Percentiles rank a stretch among this genome's conserved stretches.
Conservation (phyloP, 148 eudicot genomes). For the Fagopyrum tataricum region DNA sequence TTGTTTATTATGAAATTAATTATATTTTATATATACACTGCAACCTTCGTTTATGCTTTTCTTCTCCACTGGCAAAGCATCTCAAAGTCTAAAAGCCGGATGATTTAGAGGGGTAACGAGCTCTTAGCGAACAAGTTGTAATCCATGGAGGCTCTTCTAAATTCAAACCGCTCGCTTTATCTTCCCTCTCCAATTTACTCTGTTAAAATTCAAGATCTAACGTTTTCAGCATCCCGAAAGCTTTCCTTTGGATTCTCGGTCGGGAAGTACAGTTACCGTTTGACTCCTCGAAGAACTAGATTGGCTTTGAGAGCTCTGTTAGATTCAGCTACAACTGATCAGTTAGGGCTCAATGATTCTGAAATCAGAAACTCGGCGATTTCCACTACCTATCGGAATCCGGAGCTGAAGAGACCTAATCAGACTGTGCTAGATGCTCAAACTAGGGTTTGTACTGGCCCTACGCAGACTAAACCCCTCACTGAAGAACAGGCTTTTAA, state of each 20-base stretch:
- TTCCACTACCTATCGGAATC: constrained; percentile 56
- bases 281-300: constrained; percentile 20
- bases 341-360: constrained; percentile 28
- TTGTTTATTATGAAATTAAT: too few species aligned
- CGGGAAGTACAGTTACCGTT: constrained; percentile 2
- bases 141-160: constrained; percentile 32
- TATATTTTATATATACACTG: neutral
- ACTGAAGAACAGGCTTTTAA: constrained; percentile 62
- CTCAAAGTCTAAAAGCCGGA: neutral
- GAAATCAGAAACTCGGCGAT: constrained; percentile 48
- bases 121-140: neutral
- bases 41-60: neutral
- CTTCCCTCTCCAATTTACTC: constrained; percentile 17
- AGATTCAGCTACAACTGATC: constrained; percentile 29
- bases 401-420: constrained; percentile 47
- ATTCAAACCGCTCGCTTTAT: constrained; percentile 21
- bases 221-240: neutral
- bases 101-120: neutral
- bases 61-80: constrained; percentile 1
- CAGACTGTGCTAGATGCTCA: constrained; percentile 88
- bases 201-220: neutral
- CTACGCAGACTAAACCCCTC: constrained; percentile 81
- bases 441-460: constrained; percentile 87
- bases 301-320: constrained; percentile 32
- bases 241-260: neutral